Evolutionary conservation across 495 filamentous ascomycete species (phyloP).

Genomic region (Tuber brumale): DNA sequence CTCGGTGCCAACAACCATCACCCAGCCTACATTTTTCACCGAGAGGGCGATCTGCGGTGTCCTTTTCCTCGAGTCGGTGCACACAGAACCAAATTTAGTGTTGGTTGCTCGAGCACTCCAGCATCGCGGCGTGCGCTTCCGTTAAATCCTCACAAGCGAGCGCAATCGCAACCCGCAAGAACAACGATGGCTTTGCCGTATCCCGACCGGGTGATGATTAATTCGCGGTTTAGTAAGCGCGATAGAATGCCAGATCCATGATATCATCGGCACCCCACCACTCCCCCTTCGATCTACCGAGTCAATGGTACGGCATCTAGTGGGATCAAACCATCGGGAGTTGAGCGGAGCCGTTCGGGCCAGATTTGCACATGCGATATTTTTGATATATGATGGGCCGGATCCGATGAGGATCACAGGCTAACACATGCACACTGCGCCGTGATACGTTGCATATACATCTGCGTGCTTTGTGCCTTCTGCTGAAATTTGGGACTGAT

Average conservation of each 20-base stretch:
- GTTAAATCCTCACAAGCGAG: neutral
- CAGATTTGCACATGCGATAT: neutral
- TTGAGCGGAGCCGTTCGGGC: neutral
- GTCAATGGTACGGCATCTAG: neutral
- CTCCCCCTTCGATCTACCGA: neutral
- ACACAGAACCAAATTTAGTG: neutral
- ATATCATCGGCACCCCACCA: neutral
- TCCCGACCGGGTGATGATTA: neutral
- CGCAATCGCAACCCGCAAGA: neutral
- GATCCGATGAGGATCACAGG: neutral
- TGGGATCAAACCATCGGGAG: neutral
- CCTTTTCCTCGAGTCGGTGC: neutral
- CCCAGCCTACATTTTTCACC: neutral
- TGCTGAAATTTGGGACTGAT: neutral
- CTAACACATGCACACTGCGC: neutral
- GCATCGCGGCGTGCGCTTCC: neutral
- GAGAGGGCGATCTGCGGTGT: neutral
- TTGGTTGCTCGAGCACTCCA: too few species aligned
- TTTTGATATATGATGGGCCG: neutral
- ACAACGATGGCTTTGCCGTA: neutral
- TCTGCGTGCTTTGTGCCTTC: neutral
- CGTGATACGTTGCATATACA: neutral
- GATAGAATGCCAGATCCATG: neutral
- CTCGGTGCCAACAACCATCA: neutral
- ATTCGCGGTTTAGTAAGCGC: neutral